Evolutionary conservation across 148 eudicot genomes (phyloP).

Genomic region (Camellia japonica): DNA sequence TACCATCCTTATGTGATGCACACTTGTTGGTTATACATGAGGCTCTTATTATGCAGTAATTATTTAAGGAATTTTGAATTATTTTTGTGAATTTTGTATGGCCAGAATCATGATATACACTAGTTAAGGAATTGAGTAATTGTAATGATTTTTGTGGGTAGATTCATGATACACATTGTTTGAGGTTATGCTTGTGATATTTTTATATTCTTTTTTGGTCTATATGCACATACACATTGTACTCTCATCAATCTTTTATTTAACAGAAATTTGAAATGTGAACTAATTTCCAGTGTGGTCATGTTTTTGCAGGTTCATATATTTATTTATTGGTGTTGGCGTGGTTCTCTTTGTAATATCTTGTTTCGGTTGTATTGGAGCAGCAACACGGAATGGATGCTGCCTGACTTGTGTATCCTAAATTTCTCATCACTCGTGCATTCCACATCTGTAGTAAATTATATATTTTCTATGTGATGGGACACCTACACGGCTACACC

Average conservation of each 20-base stretch:
- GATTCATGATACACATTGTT: not conserved
- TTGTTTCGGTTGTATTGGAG: constrained; percentile 90
- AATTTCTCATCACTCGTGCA: constrained; percentile 8
- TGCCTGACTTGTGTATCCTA: constrained; percentile 91
- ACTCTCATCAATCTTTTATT: constrained; percentile 25
- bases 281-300: not conserved
- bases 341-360: constrained; percentile 62
- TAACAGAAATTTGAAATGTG: not conserved
- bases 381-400: constrained; percentile 77
- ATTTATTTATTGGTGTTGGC: constrained; percentile 68
- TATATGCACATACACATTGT: constrained; percentile 45
- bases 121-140: not conserved
- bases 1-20: not conserved
- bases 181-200: not conserved
- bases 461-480: not conserved
- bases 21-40: not conserved
- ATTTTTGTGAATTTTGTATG: too few species aligned
- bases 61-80: not conserved
- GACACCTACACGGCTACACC: not conserved
- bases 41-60: not conserved
- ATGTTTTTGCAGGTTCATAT: constrained; percentile 69
- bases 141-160: not conserved
- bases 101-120: not conserved
- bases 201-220: constrained; percentile 52
- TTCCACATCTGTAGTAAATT: not conserved